Conservation (phyloP, 2,329 filamentous ascomycete species). For the Didymella arachidicola region DNA sequence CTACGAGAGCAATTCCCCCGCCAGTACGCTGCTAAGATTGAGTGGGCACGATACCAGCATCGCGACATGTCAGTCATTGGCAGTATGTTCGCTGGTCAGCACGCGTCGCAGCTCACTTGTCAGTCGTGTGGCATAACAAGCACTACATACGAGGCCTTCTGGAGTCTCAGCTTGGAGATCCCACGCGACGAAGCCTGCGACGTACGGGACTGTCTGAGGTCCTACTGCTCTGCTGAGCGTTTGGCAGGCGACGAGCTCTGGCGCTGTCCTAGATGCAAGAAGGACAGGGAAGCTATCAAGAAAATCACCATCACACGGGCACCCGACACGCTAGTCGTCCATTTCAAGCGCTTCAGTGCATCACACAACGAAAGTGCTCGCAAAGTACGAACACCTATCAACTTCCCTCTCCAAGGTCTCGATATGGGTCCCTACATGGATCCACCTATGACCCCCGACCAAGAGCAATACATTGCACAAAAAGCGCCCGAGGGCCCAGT, state of each 20-base stretch:
- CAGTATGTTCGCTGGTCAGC: slow-evolving; percentile 78
- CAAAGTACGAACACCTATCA: slow-evolving; percentile 76
- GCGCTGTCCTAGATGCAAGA: slow-evolving; percentile 78
- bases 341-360: slow-evolving; percentile 74
- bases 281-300: slow-evolving; percentile 71
- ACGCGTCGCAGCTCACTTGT: slow-evolving; percentile 68
- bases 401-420: slow-evolving; percentile 78
- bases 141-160: slow-evolving; percentile 74
- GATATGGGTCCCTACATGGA: slow-evolving; percentile 69
- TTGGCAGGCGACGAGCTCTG: slow-evolving; percentile 72
- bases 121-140: slow-evolving; percentile 68
- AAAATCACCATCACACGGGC: slow-evolving; percentile 78
- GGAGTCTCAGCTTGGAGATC: slow-evolving; percentile 75
- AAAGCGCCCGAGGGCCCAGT: slow-evolving; percentile 36
- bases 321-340: slow-evolving; percentile 79
- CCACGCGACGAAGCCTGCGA: slow-evolving; percentile 67
- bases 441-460: slow-evolving; percentile 52
- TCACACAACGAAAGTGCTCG: slow-evolving; percentile 63
- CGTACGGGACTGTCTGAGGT: slow-evolving; percentile 73
- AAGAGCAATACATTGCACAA: slow-evolving; percentile 49
- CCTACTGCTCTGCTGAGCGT: slow-evolving; percentile 72
- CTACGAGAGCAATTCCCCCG: slow-evolving; percentile 67
- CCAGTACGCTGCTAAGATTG: slow-evolving; percentile 71
- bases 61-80: slow-evolving; percentile 79
- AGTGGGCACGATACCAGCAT: slow-evolving; percentile 76